phyloP scores from a whole-genome alignment of 805 yeast genomes.

The Wickerhamiella nectarea region DNA sequence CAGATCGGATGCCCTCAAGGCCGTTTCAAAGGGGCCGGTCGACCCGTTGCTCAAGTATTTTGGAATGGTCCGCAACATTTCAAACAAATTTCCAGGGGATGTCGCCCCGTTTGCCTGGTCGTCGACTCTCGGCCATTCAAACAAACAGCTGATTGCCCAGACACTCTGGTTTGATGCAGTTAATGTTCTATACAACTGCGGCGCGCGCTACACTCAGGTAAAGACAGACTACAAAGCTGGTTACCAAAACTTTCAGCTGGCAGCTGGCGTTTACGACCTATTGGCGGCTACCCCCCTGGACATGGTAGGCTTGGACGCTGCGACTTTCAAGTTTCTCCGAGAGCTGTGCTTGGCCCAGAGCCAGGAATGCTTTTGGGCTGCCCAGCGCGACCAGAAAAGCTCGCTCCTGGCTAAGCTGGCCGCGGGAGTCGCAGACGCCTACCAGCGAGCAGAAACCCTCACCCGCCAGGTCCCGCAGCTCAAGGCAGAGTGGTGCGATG shows the following conservation, averaged over 20 bases:
- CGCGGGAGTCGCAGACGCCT: conserved; percentile 45
- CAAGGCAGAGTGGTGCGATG: conserved; percentile 53
- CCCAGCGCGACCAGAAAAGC: conserved; percentile 41
- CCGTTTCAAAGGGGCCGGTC: not conserved
- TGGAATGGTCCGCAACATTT: conserved; percentile 12
- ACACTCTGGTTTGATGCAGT: conserved; percentile 47
- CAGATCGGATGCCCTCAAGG: conserved; percentile 18
- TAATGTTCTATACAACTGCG: conserved; percentile 58
- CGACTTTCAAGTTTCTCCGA: conserved; percentile 39
- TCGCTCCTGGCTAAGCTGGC: conserved; percentile 52
- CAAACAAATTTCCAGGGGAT: conserved; percentile 49
- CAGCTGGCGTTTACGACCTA: conserved; percentile 52
- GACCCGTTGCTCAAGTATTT: conserved; percentile 5
- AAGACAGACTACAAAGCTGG: conserved; percentile 41
- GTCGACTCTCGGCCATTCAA: conserved; percentile 47
- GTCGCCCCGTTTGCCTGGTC: conserved; percentile 57
- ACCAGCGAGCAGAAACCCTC: conserved; percentile 33
- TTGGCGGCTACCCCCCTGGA: conserved; percentile 22
- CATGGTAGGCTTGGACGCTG: conserved; percentile 35
- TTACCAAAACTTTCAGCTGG: conserved; percentile 48
- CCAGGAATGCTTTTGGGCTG: conserved; percentile 75
- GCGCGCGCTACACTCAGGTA: conserved; percentile 42
- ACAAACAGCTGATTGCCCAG: conserved; percentile 31
- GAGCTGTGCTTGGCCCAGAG: conserved; percentile 64
- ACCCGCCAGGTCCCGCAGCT: conserved; percentile 37